Evolutionary conservation across 371 early-diverging fungal genomes (phyloP).

Genomic region (Mucor circinelloides): DNA sequence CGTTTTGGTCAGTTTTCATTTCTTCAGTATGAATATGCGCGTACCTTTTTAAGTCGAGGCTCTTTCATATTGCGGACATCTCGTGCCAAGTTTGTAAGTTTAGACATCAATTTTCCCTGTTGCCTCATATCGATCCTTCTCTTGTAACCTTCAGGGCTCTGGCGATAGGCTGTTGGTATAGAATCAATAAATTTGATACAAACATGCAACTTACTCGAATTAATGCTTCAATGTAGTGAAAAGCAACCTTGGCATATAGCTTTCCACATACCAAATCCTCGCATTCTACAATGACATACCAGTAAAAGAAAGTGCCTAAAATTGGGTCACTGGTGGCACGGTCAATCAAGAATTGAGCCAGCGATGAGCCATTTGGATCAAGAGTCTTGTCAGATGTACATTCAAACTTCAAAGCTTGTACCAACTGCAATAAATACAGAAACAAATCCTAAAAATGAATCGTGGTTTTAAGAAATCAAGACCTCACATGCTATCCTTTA

Average conservation of each 20-base stretch:
- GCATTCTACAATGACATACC: constrained; percentile 95
- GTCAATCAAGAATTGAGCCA: constrained; percentile 87
- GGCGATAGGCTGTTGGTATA: background rate
- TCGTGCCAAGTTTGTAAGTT: constrained; percentile 71
- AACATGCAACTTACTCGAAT: constrained; percentile 43
- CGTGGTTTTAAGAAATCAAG: background rate
- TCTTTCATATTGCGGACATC: constrained; percentile 80
- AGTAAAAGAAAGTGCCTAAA: constrained; percentile 90
- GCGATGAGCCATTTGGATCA: constrained; percentile 64
- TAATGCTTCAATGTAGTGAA: constrained; percentile 76
- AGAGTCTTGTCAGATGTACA: constrained; percentile 46
- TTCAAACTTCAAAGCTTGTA: constrained; percentile 98
- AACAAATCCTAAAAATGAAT: constrained; percentile 72
- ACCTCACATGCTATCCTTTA: background rate
- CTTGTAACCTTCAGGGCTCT: constrained; percentile 66
- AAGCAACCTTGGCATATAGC: constrained; percentile 87
- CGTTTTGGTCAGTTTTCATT: background rate
- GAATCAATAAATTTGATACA: background rate
- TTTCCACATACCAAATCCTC: constrained; percentile 68
- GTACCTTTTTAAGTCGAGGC: constrained; percentile 78
- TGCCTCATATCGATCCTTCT: constrained; percentile 75
- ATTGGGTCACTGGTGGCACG: constrained; percentile 78
- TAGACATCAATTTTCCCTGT: constrained; percentile 84
- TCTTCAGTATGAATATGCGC: background rate
- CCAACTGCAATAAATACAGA: constrained; percentile 91